Evolutionary conservation across 2,329 filamentous ascomycete species (phyloP).

Genomic region (Paraphaeosphaeria minitans): DNA sequence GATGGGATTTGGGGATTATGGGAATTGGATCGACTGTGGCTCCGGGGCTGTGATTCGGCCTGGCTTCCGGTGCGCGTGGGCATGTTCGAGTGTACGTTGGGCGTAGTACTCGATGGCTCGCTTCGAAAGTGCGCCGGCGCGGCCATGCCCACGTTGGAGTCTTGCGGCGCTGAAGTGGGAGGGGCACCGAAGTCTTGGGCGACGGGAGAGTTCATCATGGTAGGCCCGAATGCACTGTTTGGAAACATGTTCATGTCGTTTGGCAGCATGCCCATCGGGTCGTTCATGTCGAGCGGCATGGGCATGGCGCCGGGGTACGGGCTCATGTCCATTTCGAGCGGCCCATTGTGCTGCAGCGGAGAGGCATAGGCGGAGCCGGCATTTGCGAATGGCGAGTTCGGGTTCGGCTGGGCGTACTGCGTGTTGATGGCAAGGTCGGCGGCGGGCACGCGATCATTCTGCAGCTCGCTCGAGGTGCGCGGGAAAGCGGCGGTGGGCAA

Average conservation of each 20-base stretch:
- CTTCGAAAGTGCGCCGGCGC: slow-evolving; percentile 36
- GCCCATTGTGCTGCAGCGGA: slow-evolving; percentile 45
- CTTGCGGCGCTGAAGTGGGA: slow-evolving; percentile 39
- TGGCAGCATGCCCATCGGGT: slow-evolving; percentile 43
- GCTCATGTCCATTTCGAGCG: slow-evolving; percentile 53
- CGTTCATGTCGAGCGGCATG: slow-evolving; percentile 52
- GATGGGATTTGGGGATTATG: slow-evolving; percentile 23
- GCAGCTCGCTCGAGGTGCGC: slow-evolving; percentile 26
- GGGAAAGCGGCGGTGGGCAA: slow-evolving; percentile 40
- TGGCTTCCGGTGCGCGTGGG: slow-evolving; percentile 35
- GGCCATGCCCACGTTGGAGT: slow-evolving; percentile 28
- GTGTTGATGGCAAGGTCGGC: slow-evolving; percentile 50
- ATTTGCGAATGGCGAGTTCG: slow-evolving; percentile 42
- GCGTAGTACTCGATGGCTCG: slow-evolving; percentile 35
- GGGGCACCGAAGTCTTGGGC: slow-evolving; percentile 41
- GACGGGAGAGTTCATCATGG: slow-evolving; percentile 50
- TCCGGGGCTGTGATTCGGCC: slow-evolving; percentile 31
- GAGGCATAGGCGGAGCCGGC: slow-evolving; percentile 52
- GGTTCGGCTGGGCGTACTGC: slow-evolving; percentile 37
- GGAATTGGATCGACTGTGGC: slow-evolving; percentile 29
- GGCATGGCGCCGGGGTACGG: slow-evolving; percentile 49
- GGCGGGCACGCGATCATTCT: slow-evolving; percentile 29
- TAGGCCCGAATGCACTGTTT: slow-evolving; percentile 45
- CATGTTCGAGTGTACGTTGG: slow-evolving; percentile 32
- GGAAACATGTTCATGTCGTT: slow-evolving; percentile 49